Base-by-base conservation (phyloP, 2,329 filamentous ascomycete genomes). In the Ceratocystis ficicola region DNA sequence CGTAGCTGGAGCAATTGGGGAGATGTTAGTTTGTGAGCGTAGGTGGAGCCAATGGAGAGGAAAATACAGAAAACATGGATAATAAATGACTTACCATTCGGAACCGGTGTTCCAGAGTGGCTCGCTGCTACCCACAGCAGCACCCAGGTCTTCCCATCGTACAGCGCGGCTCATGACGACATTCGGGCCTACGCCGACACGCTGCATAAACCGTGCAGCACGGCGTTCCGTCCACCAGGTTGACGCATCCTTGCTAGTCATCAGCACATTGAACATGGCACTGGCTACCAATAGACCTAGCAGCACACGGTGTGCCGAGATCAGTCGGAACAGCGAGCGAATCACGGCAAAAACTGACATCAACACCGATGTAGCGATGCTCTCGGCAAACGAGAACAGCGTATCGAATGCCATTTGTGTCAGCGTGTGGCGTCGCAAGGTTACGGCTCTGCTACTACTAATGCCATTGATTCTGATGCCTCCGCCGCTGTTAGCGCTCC, bases 201-300 rank as follows among this genome's bases (percentile, higher is more conserved):
- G 81, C 44, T 79, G 79, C 90, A 99, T 94, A 74, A 93, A 96
- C 50, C 81, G 86, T 17, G 82, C 83, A 1, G 92, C 90, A 68
- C 84, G 86, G 66, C 90, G 84, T 76, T 97, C 93, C 59, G 83
- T 81, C 88, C 89, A 96, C 91, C 91, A 97, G 1, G 82, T 79
- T 71, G 86, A 84, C 5, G 83, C 83, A 72, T 90, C 86, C 69
- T 86, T 84, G 12, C 87, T 89, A 0, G 88, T 86, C 72, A 92
- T 84, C 70, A 91, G 81, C 25, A 87, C 75, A 72, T 97, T 97
- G 62, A 85, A 81, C 10, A 90, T 72, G 12, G 85, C 75, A 72
- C 91, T 96, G 15, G 93, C 73, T 2, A 80, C 72, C 36, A 97
- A 76, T 4, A 97, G 83, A 22, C 96, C 73, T 36, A 97, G 76